A percentile compares a stretch with the other conserved stretches of the same genome.
Evolutionary conservation across 2,329 filamentous ascomycete genomes (phyloP).

Genomic region (Pezicula carpinea): DNA sequence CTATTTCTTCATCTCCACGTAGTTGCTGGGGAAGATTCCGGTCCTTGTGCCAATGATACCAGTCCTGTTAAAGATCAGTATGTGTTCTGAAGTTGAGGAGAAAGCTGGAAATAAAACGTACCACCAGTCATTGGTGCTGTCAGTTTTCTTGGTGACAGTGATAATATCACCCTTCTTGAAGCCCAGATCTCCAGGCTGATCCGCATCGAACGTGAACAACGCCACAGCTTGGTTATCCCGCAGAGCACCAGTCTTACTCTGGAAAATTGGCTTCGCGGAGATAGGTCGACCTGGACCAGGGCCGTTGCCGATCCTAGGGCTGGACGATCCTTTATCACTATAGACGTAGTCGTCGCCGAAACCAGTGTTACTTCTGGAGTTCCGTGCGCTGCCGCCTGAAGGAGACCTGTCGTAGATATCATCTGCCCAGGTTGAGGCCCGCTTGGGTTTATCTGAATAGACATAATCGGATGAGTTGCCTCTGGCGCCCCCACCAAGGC

Average conservation of each 20-base stretch:
- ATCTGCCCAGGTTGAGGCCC: conserved; percentile 70
- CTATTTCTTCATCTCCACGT: conserved; percentile 61
- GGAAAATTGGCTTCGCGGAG: conserved; percentile 85
- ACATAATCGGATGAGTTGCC: conserved; percentile 45
- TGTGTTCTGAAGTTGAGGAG: background rate
- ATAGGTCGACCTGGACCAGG: conserved; percentile 70
- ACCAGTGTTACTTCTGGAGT: conserved; percentile 24
- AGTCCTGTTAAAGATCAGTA: conserved; percentile 53
- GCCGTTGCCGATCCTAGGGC: conserved; percentile 31
- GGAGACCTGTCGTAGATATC: conserved; percentile 64
- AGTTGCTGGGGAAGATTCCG: conserved; percentile 89
- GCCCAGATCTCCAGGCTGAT: conserved; percentile 84
- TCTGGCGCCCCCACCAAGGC: conserved; percentile 26
- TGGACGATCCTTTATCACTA: conserved; percentile 39
- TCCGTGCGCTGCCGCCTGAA: conserved; percentile 24
- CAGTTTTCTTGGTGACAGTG: conserved; percentile 89
- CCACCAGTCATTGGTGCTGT: conserved; percentile 95
- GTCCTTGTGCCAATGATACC: conserved; percentile 79
- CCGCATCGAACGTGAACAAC: conserved; percentile 89
- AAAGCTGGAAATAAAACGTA: conserved; percentile 37
- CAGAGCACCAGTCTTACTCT: conserved; percentile 48
- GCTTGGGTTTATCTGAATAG: conserved; percentile 51
- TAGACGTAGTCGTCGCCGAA: conserved; percentile 50
- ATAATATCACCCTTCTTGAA: conserved; percentile 99
- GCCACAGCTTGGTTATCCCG: conserved; percentile 81